Evolutionary conservation across 2,329 filamentous ascomycete species (phyloP), one percentile per base, ranked within the genome.

Genomic region (Exophiala viscosa): DNA sequence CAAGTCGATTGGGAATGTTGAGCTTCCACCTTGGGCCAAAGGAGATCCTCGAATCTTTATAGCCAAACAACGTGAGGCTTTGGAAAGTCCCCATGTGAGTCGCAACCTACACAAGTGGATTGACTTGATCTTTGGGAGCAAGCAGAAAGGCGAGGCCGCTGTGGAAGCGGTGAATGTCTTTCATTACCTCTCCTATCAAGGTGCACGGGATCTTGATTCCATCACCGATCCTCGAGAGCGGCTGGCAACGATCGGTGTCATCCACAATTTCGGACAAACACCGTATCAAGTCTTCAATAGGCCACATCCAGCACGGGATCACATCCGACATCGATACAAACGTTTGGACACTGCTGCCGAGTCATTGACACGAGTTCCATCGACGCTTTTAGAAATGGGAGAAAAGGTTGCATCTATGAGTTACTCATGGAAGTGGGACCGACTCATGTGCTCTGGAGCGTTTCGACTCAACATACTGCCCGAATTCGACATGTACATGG

Each of bases 241-340:
- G 39, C 77, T 90, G 5, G 88, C 92, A 4, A 92, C 90, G 0
- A 96, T 96, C 48, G 90, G 90, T 32, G 95, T 96, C 61, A 97
- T 99, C 63, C 92, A 99, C 70, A 97, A 97, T 63, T 99, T 99
- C 69, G 93, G 93, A 0, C 93, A 99, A 69, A 99, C 95, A 1
- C 93, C 95, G 1, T 88, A 95, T 62, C 95, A 99, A 68, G 87
- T 97, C 13, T 99, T 97, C 68, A 81, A 83, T 40, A 86, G 86
- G 53, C 78, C 87, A 10, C 93, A 99, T 69, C 85, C 87, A 3
- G 73, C 81, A n/a, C 82, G 86, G 11, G 90, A 95, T 60, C 80
- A 87, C 50, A 71, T 79, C 3, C 76, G 81, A 17, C 81, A 84
- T 49, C 84, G 83, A 4, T 74, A 80, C 2, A 83, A 82, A 51